Evolutionary conservation across 75 land plant genomes (phyloP).

Genomic region (Adiantum capillusveneris): DNA sequence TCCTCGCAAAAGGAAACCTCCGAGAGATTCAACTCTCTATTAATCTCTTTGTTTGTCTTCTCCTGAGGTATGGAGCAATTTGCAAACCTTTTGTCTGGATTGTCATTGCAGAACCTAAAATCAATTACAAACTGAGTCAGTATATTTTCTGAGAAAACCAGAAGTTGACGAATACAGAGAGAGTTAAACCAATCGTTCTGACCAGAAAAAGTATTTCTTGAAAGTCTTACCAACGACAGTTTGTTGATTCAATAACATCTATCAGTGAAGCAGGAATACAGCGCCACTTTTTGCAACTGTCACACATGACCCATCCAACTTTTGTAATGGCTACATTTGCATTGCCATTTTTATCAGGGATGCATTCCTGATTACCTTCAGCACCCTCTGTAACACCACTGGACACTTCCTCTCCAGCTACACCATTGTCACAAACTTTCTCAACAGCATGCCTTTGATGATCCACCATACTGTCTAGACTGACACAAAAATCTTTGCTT

Average conservation of each 20-base stretch:
- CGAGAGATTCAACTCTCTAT: conserved; percentile 70
- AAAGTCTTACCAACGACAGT: conserved; percentile 57
- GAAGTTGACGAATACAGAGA: too few species aligned
- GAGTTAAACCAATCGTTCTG: too few species aligned
- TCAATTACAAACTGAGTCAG: too few species aligned
- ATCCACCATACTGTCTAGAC: neutral
- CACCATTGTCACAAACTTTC: conserved; percentile 7
- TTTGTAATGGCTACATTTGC: neutral
- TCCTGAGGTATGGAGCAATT: conserved; percentile 86
- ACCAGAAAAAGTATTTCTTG: too few species aligned
- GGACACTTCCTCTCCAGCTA: conserved; percentile 21
- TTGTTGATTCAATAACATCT: conserved; percentile 49
- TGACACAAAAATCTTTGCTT: neutral
- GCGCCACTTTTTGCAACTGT: conserved; percentile 81
- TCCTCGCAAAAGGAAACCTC: conserved; percentile 59
- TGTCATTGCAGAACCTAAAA: conserved; percentile 93
- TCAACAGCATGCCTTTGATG: neutral
- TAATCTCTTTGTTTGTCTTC: conserved; percentile 78
- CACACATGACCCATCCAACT: conserved; percentile 80
- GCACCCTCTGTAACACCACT: conserved; percentile 35
- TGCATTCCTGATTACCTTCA: conserved; percentile 1
- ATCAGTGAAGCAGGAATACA: conserved; percentile 63
- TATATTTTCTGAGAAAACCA: too few species aligned
- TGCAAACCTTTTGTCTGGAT: conserved; percentile 62
- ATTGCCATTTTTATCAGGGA: conserved; percentile 6